Evolutionary conservation across 805 yeast genomes (phyloP), one percentile per base, ranked within the genome.

Genomic region (Candida sonorensis): DNA sequence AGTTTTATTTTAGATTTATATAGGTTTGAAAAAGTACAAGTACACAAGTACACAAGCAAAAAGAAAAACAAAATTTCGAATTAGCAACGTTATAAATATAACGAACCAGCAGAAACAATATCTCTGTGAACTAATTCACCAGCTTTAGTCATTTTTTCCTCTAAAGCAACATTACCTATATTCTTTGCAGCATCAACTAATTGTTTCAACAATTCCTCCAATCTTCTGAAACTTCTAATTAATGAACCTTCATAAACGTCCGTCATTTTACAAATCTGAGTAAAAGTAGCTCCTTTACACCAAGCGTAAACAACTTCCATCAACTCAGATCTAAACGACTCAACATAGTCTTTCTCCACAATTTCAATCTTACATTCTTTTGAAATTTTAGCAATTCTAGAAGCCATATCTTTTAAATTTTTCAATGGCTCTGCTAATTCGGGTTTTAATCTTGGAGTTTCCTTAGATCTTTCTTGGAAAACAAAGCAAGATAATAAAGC

Each of bases 201-300:
- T 57, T 92, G 98, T 50, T 90, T 76, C 35, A 92, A 64, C 67
- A 92, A 70, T 56, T 92, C 99, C 58, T 92, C 98, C 34, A 92
- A 66, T 53, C 98, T 72, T 58, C 92, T 81, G 66, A 92, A 92
- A 77, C 85, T 83, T 55, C 99, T 77, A 44, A 92, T 90, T 52
- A 92, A 69, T 15, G 94, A 81, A 26, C 99, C 99, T 64, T 92
- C 99, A 47, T 90, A 92, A 27, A 92, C 97, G 53, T 92, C 98
- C 0, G 98, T 92, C 96, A 92, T 87, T 59, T 90, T 90, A 64
- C 97, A 90, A 41, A 92, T 90, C 55, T 90, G 96, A 0, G 97
- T 90, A 59, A 92, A 92, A 0, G 92, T 66, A 6, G 95, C 96
- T 13, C 97, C 97, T 53, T 81, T 80, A 57, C 96, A 86, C 99